These are phyloP conservation scores for Periconia sp. DNA, from an alignment of 2,329 filamentous ascomycete genomes.

Conservation along the genomic window DNA sequence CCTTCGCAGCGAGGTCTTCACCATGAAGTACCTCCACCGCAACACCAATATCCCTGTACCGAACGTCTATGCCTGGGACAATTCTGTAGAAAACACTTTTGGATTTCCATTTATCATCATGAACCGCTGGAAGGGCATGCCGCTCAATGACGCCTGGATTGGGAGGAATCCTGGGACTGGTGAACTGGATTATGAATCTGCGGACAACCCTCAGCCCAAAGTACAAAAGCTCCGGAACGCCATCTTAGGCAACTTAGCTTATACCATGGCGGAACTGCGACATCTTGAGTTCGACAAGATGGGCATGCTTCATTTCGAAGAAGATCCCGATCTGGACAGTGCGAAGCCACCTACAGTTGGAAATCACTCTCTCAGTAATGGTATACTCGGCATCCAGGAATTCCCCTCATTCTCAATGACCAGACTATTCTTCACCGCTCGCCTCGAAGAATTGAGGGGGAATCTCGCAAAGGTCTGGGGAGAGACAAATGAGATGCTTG, in stretches of 20 bases:
- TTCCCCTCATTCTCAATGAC: too few relatives aligned
- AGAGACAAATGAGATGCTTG: neutral
- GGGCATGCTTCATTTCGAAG: slow-evolving; percentile 10
- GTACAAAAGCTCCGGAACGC: neutral
- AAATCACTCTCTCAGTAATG: neutral
- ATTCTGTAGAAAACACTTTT: slow-evolving; percentile 16
- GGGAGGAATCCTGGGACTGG: too few relatives aligned
- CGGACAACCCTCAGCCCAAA: slow-evolving; percentile 9
- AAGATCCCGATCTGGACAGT: neutral
- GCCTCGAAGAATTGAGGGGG: neutral
- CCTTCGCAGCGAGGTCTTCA: slow-evolving; percentile 5
- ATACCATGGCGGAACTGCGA: slow-evolving; percentile 11
- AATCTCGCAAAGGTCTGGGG: too few relatives aligned
- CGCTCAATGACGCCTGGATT: too few relatives aligned
- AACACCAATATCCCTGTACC: slow-evolving; percentile 12
- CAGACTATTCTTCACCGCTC: too few relatives aligned
- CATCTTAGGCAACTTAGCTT: slow-evolving; percentile 14
- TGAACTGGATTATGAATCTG: slow-evolving; percentile 6
- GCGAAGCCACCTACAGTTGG: slow-evolving; percentile 1
- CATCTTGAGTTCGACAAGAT: slow-evolving; percentile 15
- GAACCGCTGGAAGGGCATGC: neutral
- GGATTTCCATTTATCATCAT: slow-evolving; percentile 19
- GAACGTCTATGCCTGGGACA: slow-evolving; percentile 13
- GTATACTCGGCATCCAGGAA: too few relatives aligned
- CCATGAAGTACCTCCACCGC: slow-evolving; percentile 2